Base-by-base conservation (phyloP, 208 protist genomes). In the Acanthamoeba healyi region DNA sequence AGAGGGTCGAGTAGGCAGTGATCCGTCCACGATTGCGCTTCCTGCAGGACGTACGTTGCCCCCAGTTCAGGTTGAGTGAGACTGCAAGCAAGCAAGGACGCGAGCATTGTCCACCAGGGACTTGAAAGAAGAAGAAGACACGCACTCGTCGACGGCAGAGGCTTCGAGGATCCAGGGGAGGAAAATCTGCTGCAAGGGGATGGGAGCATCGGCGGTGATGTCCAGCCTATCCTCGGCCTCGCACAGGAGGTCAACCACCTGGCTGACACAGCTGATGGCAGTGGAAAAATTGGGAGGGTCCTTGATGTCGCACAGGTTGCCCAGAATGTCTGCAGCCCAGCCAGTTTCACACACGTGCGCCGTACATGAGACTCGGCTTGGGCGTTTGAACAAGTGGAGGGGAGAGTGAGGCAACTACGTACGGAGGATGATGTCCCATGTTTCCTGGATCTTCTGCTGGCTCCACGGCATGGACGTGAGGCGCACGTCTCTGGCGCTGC, bases 121-220 rank as follows among this genome's bases (percentile, higher is more conserved):
- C 44, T 12, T 49, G 44, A 49, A 4, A 74, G 4, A 74, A 92
- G 2, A 34, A 19, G 49, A 72, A 51, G 26, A 89, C 15, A 26
- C 36, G 51, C 49, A 94, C 90, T 94, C 90, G 10, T 84, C 90
- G 51, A 94, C 90, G 29, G 51, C 54, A 12, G 49, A 49, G 44
- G 90, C 90, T 63, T 94, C 90, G 56, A 94, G 90, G 51, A 94
- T 67, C 90, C 90, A 94, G 49, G 90, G 67, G 5, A 94, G 51
- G 34, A 94, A 94, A 29, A 94, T 67, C 24, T 24, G 36, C 38
- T 84, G 63, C 29, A 94, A 7, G 51, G 90, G 90, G 32, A 94
- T 65, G 19, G 90, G 90, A 6, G 90, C n/a, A 14, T 67, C 61
- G 40, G 38, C 44, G n/a, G 65, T 74, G 42, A 92, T 92, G 4